Percentiles rank a stretch among this genome's conserved stretches.
Conservation (phyloP, 768 basidiomycete genomes). For the Cystoderma amianthinum region DNA sequence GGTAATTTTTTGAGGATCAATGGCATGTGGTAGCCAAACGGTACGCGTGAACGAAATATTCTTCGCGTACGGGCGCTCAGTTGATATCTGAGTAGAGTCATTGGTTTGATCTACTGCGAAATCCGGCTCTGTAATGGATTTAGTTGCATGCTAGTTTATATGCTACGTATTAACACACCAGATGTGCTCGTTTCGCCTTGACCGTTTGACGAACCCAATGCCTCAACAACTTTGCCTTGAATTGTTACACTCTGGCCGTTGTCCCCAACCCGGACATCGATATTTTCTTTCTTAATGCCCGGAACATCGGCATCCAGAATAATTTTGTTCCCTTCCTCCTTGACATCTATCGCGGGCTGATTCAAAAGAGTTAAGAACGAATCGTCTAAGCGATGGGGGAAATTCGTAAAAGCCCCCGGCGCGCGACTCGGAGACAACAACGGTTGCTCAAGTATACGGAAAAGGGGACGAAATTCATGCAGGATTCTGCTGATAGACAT, state of each 20-base stretch:
- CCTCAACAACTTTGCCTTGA: constrained; percentile 46
- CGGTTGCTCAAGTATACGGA: constrained; percentile 74
- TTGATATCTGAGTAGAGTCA: constrained; percentile 38
- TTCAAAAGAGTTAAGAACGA: constrained; percentile 13
- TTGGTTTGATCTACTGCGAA: too few relatives aligned
- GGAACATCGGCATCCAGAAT: constrained; percentile 74
- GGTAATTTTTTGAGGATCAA: constrained; percentile 48
- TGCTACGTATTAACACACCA: neutral
- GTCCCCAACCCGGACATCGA: constrained; percentile 66
- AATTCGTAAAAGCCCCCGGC: constrained; percentile 15
- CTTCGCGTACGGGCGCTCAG: constrained; percentile 55
- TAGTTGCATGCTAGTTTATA: constrained; percentile 1
- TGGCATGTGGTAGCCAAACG: constrained; percentile 60
- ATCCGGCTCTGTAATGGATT: constrained; percentile 13
- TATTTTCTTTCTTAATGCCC: constrained; percentile 71
- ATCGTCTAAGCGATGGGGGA: constrained; percentile 16
- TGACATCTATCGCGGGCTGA: constrained; percentile 60
- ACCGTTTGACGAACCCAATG: neutral
- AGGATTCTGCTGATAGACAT: constrained; percentile 69
- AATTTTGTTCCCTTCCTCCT: constrained; percentile 59
- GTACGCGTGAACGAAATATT: constrained; percentile 58
- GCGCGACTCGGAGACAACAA: constrained; percentile 31
- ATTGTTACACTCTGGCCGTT: constrained; percentile 67
- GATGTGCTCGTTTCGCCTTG: neutral
- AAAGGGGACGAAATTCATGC: constrained; percentile 67